A percentile compares a stretch with the other conserved stretches of the same genome.
These are phyloP conservation scores for Penicillium daleae DNA, from an alignment of 495 filamentous ascomycete species.

Conservation along the genomic window DNA sequence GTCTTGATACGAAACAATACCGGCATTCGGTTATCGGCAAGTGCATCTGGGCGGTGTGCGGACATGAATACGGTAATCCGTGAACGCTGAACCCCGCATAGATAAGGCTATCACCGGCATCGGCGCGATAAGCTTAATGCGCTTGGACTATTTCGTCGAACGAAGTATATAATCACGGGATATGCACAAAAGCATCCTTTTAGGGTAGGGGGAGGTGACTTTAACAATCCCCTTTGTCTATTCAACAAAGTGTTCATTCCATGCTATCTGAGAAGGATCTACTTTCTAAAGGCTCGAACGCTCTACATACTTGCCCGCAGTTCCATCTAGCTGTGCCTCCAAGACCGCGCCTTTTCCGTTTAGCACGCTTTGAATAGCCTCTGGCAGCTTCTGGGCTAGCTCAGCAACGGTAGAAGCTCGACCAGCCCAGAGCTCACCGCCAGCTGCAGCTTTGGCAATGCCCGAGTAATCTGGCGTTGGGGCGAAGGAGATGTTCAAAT, in stretches of 20 bases:
- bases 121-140: conserved; percentile 36
- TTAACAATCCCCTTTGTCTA: background rate
- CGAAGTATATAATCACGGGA: background rate
- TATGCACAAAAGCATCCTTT: no score
- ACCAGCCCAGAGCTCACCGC: conserved; percentile 74
- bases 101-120: conserved; percentile 51
- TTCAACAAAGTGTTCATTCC: background rate
- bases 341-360: conserved; percentile 70
- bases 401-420: conserved; percentile 65
- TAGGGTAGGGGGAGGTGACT: no score
- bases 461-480: conserved; percentile 88
- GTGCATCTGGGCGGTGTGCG: conserved; percentile 9
- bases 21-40: background rate
- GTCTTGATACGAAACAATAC: conserved; percentile 12
- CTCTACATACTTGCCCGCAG: conserved; percentile 45
- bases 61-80: conserved; percentile 14
- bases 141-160: background rate
- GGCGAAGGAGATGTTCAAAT: conserved; percentile 87
- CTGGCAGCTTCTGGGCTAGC: conserved; percentile 60
- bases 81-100: conserved; percentile 31
- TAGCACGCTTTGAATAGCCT: conserved; percentile 70
- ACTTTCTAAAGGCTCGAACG: conserved; percentile 3
- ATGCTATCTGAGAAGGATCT: background rate
- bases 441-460: conserved; percentile 87
- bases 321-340: conserved; percentile 56